Percentiles rank a stretch among this genome's conserved stretches.
phyloP scores from a whole-genome alignment of 202 grass and related monocot genomes.

The Bolboschoenoplectus hybrid region DNA sequence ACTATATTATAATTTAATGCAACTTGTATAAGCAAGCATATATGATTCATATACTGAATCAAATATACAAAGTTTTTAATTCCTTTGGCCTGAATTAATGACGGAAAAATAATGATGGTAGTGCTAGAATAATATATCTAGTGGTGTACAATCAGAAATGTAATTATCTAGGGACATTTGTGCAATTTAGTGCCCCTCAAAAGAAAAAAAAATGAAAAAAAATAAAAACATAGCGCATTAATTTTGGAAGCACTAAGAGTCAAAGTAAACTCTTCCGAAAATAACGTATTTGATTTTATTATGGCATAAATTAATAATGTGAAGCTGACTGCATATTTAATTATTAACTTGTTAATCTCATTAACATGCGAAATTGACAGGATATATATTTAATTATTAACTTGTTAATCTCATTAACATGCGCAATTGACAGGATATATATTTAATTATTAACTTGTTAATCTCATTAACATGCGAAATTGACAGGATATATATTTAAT shows the following conservation, averaged over 20 bases:
- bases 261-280: background rate
- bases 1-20: too few species aligned
- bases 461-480: background rate
- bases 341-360: background rate
- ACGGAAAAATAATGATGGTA: background rate
- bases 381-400: background rate
- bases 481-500: background rate
- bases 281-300: background rate
- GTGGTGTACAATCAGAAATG: background rate
- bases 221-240: background rate
- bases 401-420: background rate
- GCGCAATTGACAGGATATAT: background rate
- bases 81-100: background rate
- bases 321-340: background rate
- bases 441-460: background rate
- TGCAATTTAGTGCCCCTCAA: background rate
- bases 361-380: background rate
- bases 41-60: too few species aligned
- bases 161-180: background rate
- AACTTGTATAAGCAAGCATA: too few species aligned
- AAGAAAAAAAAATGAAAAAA: background rate
- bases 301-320: background rate
- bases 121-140: background rate
- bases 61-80: background rate
- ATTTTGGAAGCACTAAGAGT: conserved; percentile 13